Evolutionary conservation across 2,329 filamentous ascomycete species (phyloP), one percentile per base, ranked within the genome.

Genomic region (Neofusicoccum ribis): DNA sequence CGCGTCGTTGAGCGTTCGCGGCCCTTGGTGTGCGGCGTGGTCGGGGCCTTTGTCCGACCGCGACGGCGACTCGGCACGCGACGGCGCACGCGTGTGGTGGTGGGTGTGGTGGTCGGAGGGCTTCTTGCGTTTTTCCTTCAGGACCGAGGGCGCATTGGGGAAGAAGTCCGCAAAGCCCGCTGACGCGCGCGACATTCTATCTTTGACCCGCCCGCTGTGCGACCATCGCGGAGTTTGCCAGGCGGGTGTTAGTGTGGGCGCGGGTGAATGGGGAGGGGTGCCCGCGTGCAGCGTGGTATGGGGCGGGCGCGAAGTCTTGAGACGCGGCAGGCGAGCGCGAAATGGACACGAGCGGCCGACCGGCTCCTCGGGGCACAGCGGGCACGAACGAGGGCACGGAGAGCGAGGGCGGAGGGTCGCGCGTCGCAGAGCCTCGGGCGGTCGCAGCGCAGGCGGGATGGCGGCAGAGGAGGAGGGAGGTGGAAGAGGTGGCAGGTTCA

Each of bases 91-190:
- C 47, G 63, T 39, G 67, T 64, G 41, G 51, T 67, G 69, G 36
- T 66, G 66, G 68, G 68, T 66, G 65, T 68, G 66, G 68, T 69
- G 65, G 65, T 68, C 47, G 36, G 63, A 59, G 37, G 63, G 51
- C 43, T 66, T 68, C 69, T 68, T 66, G 74, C 79, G 80, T 78
- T 81, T 81, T 70, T 80, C 76, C 69, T 81, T 79, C 64, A 84
- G 78, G 69, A 87, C 88, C 72, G 87, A 86, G 71, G 91, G 90
- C 75, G 90, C 91, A 76, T 89, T 88, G 71, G 90, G 91, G 80
- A 93, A 93, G 85, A 92, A 95, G 81, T 93, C 88, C 81, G 90
- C 91, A 85, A 93, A 93, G 82, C 89, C 89, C 83, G 90, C 89
- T 79, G 84, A 83, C 77, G 89, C 87, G 83, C 91, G 91, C 88